These are phyloP conservation scores for Euphorbia schlechtendalii DNA, from an alignment of 441 rosid genomes.

Conservation along the genomic window DNA sequence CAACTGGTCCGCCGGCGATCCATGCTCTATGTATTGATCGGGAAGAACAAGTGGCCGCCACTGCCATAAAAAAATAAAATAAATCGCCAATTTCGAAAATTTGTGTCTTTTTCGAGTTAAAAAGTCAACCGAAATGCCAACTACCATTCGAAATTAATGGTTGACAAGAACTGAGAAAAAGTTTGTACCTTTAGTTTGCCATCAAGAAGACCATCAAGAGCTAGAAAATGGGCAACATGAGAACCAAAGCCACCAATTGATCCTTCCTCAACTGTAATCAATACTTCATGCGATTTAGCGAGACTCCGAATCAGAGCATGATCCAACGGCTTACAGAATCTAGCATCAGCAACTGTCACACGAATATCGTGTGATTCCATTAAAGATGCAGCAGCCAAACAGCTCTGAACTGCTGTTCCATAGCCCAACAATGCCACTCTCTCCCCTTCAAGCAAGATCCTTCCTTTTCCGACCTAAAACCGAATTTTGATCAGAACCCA, in stretches of 20 bases:
- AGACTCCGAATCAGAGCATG: constrained; percentile 60
- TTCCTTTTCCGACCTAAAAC: constrained; percentile 77
- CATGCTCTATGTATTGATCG: constrained; percentile 76
- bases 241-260: constrained; percentile 94
- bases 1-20: constrained; percentile 77
- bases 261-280: constrained; percentile 91
- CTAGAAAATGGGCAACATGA: constrained; percentile 86
- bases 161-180: background rate
- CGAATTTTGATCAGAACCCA: background rate
- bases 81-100: too few species aligned
- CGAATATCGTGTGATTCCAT: constrained; percentile 40
- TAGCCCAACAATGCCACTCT: constrained; percentile 81
- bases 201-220: constrained; percentile 80
- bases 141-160: too few species aligned
- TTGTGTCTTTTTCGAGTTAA: too few species aligned
- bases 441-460: constrained; percentile 75
- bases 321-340: constrained; percentile 89
- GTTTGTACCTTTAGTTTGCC: constrained; percentile 67
- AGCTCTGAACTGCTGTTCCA: constrained; percentile 80
- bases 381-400: constrained; percentile 66
- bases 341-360: constrained; percentile 78
- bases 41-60: constrained; percentile 92
- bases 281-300: constrained; percentile 68
- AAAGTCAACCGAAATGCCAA: too few species aligned
- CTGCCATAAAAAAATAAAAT: too few species aligned